Evolutionary conservation across 2,329 filamentous ascomycete genomes (phyloP).

Genomic region (Verticillium tricorpus): DNA sequence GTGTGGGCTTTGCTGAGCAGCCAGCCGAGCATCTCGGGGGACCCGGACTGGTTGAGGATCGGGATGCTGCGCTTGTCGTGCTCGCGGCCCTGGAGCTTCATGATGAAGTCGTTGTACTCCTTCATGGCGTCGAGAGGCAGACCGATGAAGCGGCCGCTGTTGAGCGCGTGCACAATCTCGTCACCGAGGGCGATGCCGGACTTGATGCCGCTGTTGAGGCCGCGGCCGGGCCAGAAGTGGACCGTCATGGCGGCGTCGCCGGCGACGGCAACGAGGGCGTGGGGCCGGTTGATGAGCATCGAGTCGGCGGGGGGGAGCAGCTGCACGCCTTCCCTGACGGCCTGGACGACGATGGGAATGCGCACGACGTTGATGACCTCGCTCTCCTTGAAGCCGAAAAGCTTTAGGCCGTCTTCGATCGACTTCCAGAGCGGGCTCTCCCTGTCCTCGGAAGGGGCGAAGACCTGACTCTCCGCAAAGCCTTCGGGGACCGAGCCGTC

Average conservation of each 20-base stretch:
- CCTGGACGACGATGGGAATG: conserved; percentile 30
- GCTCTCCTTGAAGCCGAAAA: conserved; percentile 29
- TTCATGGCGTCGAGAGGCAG: conserved; percentile 23
- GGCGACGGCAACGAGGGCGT: conserved; percentile 26
- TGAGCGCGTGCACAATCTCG: conserved; percentile 27
- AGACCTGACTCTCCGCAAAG: conserved; percentile 23
- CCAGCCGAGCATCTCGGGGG: conserved; percentile 28
- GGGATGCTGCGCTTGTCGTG: conserved; percentile 31
- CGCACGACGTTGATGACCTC: conserved; percentile 30
- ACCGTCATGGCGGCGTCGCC: conserved; percentile 31
- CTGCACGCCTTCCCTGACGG: conserved; percentile 25
- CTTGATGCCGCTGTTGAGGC: conserved; percentile 31
- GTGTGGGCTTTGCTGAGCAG: conserved; percentile 24
- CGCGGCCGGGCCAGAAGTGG: conserved; percentile 31
- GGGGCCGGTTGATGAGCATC: conserved; percentile 18
- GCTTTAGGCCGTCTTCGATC: conserved; percentile 28
- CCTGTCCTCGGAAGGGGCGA: conserved; percentile 25
- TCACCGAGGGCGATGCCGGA: conserved; percentile 28
- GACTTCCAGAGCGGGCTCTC: conserved; percentile 24
- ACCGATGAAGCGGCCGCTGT: conserved; percentile 23
- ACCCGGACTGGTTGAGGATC: conserved; percentile 28
- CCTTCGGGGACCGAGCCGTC: conserved; percentile 25
- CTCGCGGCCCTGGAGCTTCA: conserved; percentile 27
- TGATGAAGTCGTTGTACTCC: conserved; percentile 29
- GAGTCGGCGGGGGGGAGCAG: conserved; percentile 20